Evolutionary conservation across 139 green algal species (phyloP).

Genomic region (Mychonastes homosphaera): DNA sequence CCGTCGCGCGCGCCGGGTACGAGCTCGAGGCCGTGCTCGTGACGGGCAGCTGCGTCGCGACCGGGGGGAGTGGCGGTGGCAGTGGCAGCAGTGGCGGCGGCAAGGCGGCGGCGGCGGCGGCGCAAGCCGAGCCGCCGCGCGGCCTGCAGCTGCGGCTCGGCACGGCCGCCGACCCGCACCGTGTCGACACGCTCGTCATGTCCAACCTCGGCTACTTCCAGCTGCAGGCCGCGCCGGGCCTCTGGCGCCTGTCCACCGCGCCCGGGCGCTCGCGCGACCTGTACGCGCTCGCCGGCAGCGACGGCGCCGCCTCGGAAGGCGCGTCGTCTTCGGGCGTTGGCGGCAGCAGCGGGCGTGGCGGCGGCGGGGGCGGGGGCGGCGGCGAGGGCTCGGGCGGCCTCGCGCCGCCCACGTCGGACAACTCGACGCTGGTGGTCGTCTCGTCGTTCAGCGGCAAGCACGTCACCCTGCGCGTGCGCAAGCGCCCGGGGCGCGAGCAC

Average conservation of each 20-base stretch:
- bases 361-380: neutral
- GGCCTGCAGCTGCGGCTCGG: conserved; percentile 86
- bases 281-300: conserved; percentile 11
- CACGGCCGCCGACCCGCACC: conserved; percentile 22
- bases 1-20: conserved; percentile 57
- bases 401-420: neutral
- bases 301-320: too few species aligned
- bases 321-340: neutral
- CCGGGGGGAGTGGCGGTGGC: neutral
- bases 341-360: too few species aligned
- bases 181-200: conserved; percentile 94
- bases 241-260: conserved; percentile 45
- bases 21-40: conserved; percentile 91
- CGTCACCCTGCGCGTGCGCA: conserved; percentile 65
- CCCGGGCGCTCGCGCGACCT: conserved; percentile 34
- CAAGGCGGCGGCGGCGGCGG: neutral
- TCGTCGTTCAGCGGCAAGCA: conserved; percentile 42
- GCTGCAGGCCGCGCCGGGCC: conserved; percentile 71
- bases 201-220: conserved; percentile 98
- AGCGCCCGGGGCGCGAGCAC: conserved; percentile 53
- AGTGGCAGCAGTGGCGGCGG: too few species aligned
- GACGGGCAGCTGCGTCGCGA: conserved; percentile 71
- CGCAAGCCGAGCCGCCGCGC: conserved; percentile 39
- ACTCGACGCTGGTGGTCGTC: conserved; percentile 24
- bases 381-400: too few species aligned